A percentile compares a stretch with the other conserved stretches of the same genome.
Evolutionary conservation across 2,329 filamentous ascomycete species (phyloP).

Genomic region (Grosmannia clavigera): DNA sequence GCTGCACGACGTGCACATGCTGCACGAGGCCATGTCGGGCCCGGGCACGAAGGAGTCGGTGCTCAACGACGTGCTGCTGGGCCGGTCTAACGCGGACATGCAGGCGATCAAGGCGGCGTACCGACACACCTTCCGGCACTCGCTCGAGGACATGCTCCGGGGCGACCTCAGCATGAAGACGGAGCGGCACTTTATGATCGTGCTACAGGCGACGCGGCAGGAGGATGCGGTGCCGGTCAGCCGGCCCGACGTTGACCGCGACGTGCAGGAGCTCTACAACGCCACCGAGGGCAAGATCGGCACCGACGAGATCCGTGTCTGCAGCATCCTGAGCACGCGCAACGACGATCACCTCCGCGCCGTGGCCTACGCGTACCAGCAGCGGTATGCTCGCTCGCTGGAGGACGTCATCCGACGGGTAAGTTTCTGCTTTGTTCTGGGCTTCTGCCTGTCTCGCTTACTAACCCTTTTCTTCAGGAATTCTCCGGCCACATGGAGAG

Average conservation of each 20-base stretch:
- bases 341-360: slow-evolving; percentile 78
- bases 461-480: slow-evolving; percentile 32
- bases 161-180: slow-evolving; percentile 79
- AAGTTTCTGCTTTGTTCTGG: slow-evolving; percentile 14
- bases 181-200: slow-evolving; percentile 71
- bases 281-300: slow-evolving; percentile 63
- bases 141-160: slow-evolving; percentile 60
- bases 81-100: slow-evolving; percentile 77
- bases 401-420: slow-evolving; percentile 62
- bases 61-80: slow-evolving; percentile 75
- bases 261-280: slow-evolving; percentile 64
- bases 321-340: slow-evolving; percentile 61
- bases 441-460: neutral
- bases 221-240: slow-evolving; percentile 68
- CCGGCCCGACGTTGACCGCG: slow-evolving; percentile 60
- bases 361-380: slow-evolving; percentile 62
- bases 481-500: slow-evolving; percentile 91
- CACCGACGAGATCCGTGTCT: slow-evolving; percentile 66
- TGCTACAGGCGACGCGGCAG: slow-evolving; percentile 58
- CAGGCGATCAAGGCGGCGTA: slow-evolving; percentile 75
- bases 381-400: slow-evolving; percentile 57
- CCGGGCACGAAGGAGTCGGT: slow-evolving; percentile 75
- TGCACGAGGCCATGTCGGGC: slow-evolving; percentile 63
- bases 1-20: slow-evolving; percentile 57
- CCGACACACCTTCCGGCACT: slow-evolving; percentile 49